Evolutionary conservation across 495 filamentous ascomycete species (phyloP), one percentile per base, ranked within the genome.

Genomic region (Chaetomium fimeti): DNA sequence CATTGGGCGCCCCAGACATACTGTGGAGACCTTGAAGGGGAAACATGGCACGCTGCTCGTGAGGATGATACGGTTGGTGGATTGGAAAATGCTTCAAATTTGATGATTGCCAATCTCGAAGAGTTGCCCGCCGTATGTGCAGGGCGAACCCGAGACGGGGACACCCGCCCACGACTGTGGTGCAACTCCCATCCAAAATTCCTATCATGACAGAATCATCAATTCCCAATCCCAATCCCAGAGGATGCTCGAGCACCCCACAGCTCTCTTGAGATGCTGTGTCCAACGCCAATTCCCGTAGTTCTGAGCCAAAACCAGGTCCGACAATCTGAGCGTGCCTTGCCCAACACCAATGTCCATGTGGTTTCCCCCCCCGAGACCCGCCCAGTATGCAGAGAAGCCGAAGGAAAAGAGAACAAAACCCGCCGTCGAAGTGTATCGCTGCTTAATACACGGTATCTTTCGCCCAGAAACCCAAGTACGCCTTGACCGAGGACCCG

Each of bases 391-490:
- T 72, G 70, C 68, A 69, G 61, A 72, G 75, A 70, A 74, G 72
- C 73, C 70, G 68, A 57, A 72, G 58, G 66, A 74, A 67, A 77
- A 68, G 66, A 74, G 66, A 71, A 56, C 69, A 72, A 71, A 69
- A 71, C 68, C 69, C 70, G 68, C 71, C 73, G 25, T 71, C 69
- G 64, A 61, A 71, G 65, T 76, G 71, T 75, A 67, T 76, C 72
- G 64, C 68, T 78, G 68, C 61, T 55, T 60, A 60, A 66, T 64
- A 72, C 67, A 69, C 65, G 63, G 61, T 64, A 56, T 65, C 45
- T 60, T 49, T 48, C 63, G 53, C 58, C 67, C 61, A 45, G 40
- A 43, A 32, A 64, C 68, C 70, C 54, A 72, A 69, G 61, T 62
- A 70, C 76, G 74, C 76, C 76, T 66, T 43, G 43, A 59, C 72